phyloP scores from a whole-genome alignment of 495 filamentous ascomycete genomes.

The Thozetella sp. region DNA sequence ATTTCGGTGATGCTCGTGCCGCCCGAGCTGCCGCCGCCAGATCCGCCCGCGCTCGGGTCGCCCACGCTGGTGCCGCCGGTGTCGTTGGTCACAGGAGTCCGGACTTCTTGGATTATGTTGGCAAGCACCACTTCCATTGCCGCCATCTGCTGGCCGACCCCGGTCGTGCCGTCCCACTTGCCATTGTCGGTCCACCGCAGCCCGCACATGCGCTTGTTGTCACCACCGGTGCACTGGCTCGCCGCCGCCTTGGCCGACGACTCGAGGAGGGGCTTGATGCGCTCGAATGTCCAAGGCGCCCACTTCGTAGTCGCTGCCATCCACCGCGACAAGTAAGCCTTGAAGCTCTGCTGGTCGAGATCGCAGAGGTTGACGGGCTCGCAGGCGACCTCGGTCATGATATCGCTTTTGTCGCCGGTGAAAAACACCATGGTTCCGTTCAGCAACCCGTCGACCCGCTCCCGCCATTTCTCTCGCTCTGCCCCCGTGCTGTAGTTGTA shows the following conservation, averaged over 20 bases:
- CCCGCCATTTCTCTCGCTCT: constrained; percentile 50
- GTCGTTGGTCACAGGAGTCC: constrained; percentile 61
- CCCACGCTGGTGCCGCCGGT: constrained; percentile 77
- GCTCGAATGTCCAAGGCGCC: constrained; percentile 61
- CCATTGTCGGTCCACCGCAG: constrained; percentile 63
- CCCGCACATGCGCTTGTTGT: constrained; percentile 68
- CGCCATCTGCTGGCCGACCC: constrained; percentile 73
- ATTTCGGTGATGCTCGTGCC: constrained; percentile 15
- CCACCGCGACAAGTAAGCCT: constrained; percentile 77
- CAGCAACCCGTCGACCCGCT: constrained; percentile 53
- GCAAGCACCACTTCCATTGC: constrained; percentile 68
- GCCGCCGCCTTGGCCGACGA: constrained; percentile 69
- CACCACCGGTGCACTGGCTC: constrained; percentile 60
- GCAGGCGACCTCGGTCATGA: constrained; percentile 74
- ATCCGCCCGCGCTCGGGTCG: constrained; percentile 65
- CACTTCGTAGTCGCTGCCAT: constrained; percentile 73
- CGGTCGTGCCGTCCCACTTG: constrained; percentile 55
- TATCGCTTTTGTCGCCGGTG: constrained; percentile 36
- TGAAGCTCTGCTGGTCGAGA: constrained; percentile 78
- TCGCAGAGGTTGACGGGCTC: constrained; percentile 66
- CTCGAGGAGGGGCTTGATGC: constrained; percentile 63
- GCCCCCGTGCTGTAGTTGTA: constrained; percentile 59
- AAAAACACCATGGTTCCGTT: constrained; percentile 56
- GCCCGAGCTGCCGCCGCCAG: constrained; percentile 33
- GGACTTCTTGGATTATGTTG: constrained; percentile 48